These are phyloP conservation scores for Tricladium varicosporioides DNA, from an alignment of 2,329 filamentous ascomycete species.

Conservation along the genomic window DNA sequence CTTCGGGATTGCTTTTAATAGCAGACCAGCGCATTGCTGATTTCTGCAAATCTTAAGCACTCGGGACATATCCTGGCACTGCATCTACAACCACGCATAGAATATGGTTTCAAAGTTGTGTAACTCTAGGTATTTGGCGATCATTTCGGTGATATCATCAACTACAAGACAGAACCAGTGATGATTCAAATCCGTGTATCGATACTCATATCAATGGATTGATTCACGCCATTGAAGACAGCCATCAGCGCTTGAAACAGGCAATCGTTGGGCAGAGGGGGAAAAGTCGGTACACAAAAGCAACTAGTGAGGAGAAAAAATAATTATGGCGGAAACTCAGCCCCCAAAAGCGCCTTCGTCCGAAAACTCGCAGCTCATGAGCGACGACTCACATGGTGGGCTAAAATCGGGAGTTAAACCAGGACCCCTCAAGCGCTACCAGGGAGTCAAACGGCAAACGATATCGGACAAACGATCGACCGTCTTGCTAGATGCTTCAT, in stretches of 20 bases:
- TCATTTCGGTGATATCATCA: no score
- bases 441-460: not conserved
- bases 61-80: not conserved
- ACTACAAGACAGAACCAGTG: not conserved
- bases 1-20: not conserved
- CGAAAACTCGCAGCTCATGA: not conserved
- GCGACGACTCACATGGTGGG: not conserved
- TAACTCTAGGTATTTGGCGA: not conserved
- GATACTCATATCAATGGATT: not conserved
- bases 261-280: not conserved
- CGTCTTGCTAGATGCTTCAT: not conserved
- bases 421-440: not conserved
- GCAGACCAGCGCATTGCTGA: not conserved
- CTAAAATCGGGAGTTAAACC: not conserved
- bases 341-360: not conserved
- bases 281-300: not conserved
- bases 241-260: not conserved
- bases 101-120: not conserved
- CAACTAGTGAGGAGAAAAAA: not conserved
- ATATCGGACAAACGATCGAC: not conserved
- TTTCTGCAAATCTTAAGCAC: not conserved
- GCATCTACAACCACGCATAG: not conserved
- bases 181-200: not conserved
- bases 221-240: not conserved
- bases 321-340: not conserved